These are phyloP conservation scores for Maudiozyma saulgeensis DNA, from an alignment of 805 yeast species.

Conservation along the genomic window DNA sequence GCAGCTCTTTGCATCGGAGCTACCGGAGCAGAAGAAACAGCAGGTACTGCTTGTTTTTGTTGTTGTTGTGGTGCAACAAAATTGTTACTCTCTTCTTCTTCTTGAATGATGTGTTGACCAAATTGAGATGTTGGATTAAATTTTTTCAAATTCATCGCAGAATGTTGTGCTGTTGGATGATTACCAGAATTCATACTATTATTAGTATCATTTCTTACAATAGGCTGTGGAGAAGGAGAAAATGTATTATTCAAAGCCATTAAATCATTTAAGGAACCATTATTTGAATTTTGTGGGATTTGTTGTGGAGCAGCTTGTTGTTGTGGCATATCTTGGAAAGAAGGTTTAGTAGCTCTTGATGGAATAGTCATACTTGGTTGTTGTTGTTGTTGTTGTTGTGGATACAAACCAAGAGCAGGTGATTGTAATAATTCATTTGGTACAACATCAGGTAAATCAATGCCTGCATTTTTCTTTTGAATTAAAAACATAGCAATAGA, in stretches of 20 bases:
- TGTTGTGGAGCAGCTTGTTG: constrained; percentile 1
- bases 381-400: constrained; percentile 5
- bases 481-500: constrained; percentile 90
- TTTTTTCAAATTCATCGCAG: constrained; percentile 29
- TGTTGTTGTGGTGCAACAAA: not conserved
- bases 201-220: constrained; percentile 5
- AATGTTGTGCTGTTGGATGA: constrained; percentile 6
- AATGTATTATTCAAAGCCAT: constrained; percentile 50
- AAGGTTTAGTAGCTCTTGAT: constrained; percentile 32
- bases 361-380: constrained; percentile 26
- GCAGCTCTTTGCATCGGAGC: constrained; percentile 35
- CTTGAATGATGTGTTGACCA: constrained; percentile 59
- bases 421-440: constrained; percentile 51
- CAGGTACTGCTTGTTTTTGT: not conserved
- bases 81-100: constrained; percentile 17
- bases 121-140: constrained; percentile 80
- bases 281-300: constrained; percentile 18
- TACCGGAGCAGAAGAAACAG: not conserved
- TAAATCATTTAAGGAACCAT: constrained; percentile 57
- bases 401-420: constrained; percentile 25
- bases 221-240: constrained; percentile 23
- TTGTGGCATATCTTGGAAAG: constrained; percentile 13
- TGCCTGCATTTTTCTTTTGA: constrained; percentile 73
- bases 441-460: constrained; percentile 64
- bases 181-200: constrained; percentile 1